Evolutionary conservation across 2,329 filamentous ascomycete species (phyloP).

Genomic region (Huntiella savannae): DNA sequence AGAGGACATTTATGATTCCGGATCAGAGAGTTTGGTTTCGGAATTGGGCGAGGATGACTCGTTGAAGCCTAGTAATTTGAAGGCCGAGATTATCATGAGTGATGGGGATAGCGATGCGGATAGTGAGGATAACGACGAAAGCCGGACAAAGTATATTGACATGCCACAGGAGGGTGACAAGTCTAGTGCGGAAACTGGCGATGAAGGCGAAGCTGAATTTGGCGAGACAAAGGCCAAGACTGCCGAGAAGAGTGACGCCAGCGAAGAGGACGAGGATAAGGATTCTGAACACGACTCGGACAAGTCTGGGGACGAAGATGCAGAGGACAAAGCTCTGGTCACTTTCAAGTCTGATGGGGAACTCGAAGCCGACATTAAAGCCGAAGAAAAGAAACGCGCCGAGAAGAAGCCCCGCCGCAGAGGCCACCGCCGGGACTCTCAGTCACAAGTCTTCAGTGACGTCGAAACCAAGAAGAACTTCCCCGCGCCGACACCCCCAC

Average conservation of each 20-base stretch:
- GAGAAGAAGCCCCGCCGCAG: constrained; percentile 1
- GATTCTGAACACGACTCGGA: neutral
- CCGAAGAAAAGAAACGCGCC: neutral
- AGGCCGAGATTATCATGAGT: neutral
- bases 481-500: neutral
- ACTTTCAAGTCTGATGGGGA: neutral
- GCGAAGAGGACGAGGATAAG: neutral
- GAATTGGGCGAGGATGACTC: neutral
- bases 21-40: neutral
- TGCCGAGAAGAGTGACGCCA: constrained; percentile 1
- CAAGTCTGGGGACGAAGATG: neutral
- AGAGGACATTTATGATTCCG: neutral
- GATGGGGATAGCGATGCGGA: neutral
- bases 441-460: neutral
- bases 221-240: neutral
- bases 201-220: neutral
- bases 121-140: neutral
- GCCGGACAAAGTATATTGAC: neutral
- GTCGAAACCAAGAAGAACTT: neutral
- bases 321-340: neutral
- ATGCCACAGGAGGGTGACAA: neutral
- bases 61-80: neutral
- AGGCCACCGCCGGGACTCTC: neutral
- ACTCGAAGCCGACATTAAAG: neutral
- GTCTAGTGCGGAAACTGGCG: neutral